Conservation (phyloP, 306 rosid genomes). For the Begonia fuchsioides region DNA sequence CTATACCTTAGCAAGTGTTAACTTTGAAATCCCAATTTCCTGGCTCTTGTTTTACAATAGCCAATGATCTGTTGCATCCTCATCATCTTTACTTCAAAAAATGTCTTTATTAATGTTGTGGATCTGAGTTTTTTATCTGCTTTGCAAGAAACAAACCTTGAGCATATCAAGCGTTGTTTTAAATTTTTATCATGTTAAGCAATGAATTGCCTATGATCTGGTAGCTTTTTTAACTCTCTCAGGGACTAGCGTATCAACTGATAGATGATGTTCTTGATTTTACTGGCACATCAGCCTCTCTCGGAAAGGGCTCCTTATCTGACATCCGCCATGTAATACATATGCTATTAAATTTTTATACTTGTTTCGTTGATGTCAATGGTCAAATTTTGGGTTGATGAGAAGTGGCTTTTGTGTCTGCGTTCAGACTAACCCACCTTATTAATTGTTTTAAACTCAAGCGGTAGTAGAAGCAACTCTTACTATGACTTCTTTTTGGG, state of each 20-base stretch:
- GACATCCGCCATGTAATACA: slow-evolving; percentile 73
- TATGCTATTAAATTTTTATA: neutral
- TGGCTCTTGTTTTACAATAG: no score
- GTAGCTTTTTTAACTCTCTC: neutral
- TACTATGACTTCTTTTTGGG: no score
- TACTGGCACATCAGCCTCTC: slow-evolving; percentile 80
- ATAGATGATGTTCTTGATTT: slow-evolving; percentile 92
- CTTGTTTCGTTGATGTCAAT: slow-evolving; percentile 1
- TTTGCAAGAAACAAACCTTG: no score
- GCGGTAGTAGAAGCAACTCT: neutral
- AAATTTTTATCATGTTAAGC: no score
- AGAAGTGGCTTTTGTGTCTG: neutral
- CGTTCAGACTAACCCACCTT: neutral
- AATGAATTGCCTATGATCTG: no score
- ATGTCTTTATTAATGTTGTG: no score
- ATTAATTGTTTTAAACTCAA: neutral
- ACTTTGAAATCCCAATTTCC: no score
- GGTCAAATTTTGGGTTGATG: neutral
- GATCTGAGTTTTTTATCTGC: no score
- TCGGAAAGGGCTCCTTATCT: slow-evolving; percentile 87
- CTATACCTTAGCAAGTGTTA: no score
- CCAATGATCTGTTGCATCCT: no score
- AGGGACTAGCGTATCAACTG: slow-evolving; percentile 94
- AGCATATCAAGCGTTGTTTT: no score
- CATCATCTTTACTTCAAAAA: no score